Percentiles rank a stretch among this genome's conserved stretches.
Conservation (phyloP, 2,329 filamentous ascomycete genomes). For the Trichoderma endophyticum region DNA sequence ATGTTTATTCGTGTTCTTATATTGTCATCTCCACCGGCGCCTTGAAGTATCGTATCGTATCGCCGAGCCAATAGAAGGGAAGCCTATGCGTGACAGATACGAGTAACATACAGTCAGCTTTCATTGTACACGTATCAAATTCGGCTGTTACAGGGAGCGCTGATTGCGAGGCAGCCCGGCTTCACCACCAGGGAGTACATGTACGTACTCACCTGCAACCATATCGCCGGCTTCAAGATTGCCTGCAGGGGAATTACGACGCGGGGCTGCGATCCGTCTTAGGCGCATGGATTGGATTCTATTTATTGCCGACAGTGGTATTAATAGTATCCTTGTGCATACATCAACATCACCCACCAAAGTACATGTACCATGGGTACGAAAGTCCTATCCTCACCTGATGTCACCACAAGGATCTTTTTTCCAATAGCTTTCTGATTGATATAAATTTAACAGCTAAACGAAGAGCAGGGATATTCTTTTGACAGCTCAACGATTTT, state of each 20-base stretch:
- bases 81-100: not conserved
- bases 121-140: not conserved
- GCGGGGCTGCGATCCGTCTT: not conserved
- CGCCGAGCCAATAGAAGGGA: not conserved
- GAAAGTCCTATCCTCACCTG: not conserved
- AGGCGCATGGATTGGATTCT: not conserved
- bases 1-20: not conserved
- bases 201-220: not conserved
- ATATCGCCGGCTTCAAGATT: not conserved
- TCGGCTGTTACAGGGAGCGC: not conserved
- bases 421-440: not conserved
- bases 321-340: not conserved
- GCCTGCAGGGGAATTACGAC: not conserved
- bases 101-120: not conserved
- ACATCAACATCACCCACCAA: not conserved
- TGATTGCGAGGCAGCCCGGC: constrained; percentile 5
- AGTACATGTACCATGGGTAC: not conserved
- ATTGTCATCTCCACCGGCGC: constrained; percentile 2
- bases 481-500: not conserved
- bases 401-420: not conserved
- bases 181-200: not conserved
- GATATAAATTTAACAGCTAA: not conserved
- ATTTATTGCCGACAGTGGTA: not conserved
- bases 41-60: not conserved
- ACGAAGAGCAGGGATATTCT: not conserved